Evolutionary conservation across 2,329 filamentous ascomycete genomes (phyloP).

Genomic region (Talaromyces sp.): DNA sequence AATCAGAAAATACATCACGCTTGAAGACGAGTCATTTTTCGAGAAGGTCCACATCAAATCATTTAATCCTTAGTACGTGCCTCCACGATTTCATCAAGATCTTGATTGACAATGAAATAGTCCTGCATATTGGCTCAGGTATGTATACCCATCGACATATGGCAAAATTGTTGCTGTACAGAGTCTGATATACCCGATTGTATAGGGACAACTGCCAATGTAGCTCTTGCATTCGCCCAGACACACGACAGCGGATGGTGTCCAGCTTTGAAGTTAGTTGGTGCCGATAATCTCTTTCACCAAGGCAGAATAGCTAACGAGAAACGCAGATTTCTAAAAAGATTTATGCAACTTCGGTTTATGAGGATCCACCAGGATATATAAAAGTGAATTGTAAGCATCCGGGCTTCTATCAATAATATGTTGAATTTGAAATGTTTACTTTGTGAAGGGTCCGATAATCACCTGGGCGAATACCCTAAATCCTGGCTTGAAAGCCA

Average conservation of each 20-base stretch:
- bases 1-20: not conserved
- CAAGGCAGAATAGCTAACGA: conserved; percentile 16
- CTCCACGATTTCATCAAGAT: not conserved
- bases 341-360: conserved; percentile 36
- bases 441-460: conserved; percentile 58
- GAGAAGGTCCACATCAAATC: conserved; percentile 3
- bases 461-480: conserved; percentile 65
- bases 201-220: conserved; percentile 71
- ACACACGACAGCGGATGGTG: conserved; percentile 66
- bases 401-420: not conserved
- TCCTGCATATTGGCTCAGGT: conserved; percentile 17
- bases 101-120: conserved; percentile 1
- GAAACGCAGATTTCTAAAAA: conserved; percentile 46
- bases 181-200: not conserved
- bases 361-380: conserved; percentile 30
- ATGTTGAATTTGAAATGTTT: not conserved
- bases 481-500: conserved; percentile 60
- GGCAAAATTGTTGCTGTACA: not conserved
- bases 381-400: conserved; percentile 52
- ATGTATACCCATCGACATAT: not conserved
- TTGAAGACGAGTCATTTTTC: not conserved
- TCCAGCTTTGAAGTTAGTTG: conserved; percentile 62
- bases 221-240: conserved; percentile 61
- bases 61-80: conserved; percentile 9
- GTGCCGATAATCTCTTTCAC: not conserved